These are phyloP conservation scores for Miscanthus lutarioriparius DNA, from an alignment of 176 grass and related monocot genomes.

Conservation along the genomic window DNA sequence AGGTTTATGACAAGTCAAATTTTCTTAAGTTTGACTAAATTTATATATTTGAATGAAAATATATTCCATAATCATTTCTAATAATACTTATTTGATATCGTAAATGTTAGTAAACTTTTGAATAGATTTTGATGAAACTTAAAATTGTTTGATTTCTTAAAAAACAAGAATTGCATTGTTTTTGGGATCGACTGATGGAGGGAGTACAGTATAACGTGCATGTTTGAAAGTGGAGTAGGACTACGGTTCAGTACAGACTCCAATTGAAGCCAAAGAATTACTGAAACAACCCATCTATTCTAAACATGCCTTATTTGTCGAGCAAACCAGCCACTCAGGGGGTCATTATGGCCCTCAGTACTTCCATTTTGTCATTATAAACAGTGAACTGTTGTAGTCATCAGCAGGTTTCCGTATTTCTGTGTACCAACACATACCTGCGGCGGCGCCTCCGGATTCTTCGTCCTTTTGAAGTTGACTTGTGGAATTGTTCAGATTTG, in stretches of 20 bases:
- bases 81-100: too few species aligned
- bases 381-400: background rate
- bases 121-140: too few species aligned
- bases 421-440: background rate
- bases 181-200: too few species aligned
- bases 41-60: too few species aligned
- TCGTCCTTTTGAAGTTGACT: constrained; percentile 18
- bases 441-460: constrained; percentile 10
- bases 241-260: background rate
- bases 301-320: background rate
- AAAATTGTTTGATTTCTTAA: too few species aligned
- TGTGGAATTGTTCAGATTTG: background rate
- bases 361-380: background rate
- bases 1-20: too few species aligned
- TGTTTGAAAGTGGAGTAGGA: background rate
- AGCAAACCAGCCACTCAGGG: background rate
- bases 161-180: too few species aligned
- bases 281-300: background rate
- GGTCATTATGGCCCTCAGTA: background rate
- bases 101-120: too few species aligned
- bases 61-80: too few species aligned
- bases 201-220: background rate
- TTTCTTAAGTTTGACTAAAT: too few species aligned
- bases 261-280: background rate
- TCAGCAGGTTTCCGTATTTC: background rate